Base-by-base conservation (phyloP, 1,139 yeast species). In the Pichia sp. region DNA sequence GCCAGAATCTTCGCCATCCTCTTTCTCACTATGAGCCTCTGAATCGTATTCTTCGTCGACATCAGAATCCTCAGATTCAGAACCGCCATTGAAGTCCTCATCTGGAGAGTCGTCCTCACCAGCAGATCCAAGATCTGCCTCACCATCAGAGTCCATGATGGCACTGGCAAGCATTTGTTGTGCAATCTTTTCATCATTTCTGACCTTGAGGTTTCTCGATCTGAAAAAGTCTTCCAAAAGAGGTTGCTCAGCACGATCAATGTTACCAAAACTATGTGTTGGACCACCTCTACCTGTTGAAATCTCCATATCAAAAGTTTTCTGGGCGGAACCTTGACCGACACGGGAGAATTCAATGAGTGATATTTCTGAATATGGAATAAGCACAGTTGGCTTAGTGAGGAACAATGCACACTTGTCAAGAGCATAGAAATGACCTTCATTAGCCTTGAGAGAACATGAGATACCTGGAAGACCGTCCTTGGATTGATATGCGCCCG, bases 401-500 rank as follows among this genome's bases (percentile, higher is more conserved):
- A 91, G 81, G 57, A 91, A 91, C 48, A 91, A 65, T 56, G 91
- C 77, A 40, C 95, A 85, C 60, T 86, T 83, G 48, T 93, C 98
- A 44, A 91, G 70, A 15, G 94, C 88, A 59, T 84, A 91, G 42
- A 91, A 64, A 51, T 86, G 83, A 27, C 98, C 98, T 63, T 91
- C 98, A 35, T 86, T 83, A 0, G 97, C 98, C 61, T 88, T 91
- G 49, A 86, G 74, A 13, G 96, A 85, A 63, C 98, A 88, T 16
- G 87, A 71, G 32, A 91, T 79, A 10, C 94, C 96, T 10, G 94
- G 84, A 52, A 83, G 91, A 30, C 72, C 72, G 52, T 70, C 75
- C 38, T 75, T 71, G 6, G 94, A 81, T 48, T 72, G 73, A 66
- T 76, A 88, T 3, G 82, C 68, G n/a, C 96, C 94, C 0, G 97